Evolutionary conservation across 2,329 filamentous ascomycete genomes (phyloP), one percentile per base, ranked within the genome.

Genomic region (Sclerotinia subarctica): DNA sequence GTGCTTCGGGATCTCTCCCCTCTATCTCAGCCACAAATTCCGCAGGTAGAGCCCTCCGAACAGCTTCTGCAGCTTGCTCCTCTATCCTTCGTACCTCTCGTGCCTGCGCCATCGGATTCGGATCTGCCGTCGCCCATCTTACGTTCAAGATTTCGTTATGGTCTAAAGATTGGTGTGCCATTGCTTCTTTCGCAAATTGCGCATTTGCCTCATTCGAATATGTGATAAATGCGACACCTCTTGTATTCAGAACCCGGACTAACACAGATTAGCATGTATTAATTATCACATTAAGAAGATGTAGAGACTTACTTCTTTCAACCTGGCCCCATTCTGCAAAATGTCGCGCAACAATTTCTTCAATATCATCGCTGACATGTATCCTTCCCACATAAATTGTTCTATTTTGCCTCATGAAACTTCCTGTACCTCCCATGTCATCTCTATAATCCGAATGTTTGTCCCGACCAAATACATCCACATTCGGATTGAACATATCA

Each of bases 311-410:
- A 81, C 77, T 89, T 56, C 95, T 87, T 78, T 98, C 94, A 62
- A 99, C 83, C 75, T 94, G 91, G 0, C 95, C 95, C 94, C 94
- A 99, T 84, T 99, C 95, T 32, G 93, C 90, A 77, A 98, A 97
- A 80, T 99, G 95, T 19, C 96, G 85, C 42, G 94, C 90, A 7
- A 98, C 94, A 47, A 98, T 87, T 80, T 99, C 95, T 78, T 99
- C 94, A 70, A 98, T 97, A 76, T 98, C 94, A 78, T 98, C 95
- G 17, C 90, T 94, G 47, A 97, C 94, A 78, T 97, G 93, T 78
- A 99, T 97, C 59, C 94, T 85, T 6, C 95, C 95, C 0, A 97
- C 87, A 75, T 99, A 99, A 7, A 99, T 83, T 0, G 95, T 99
- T 44, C 95, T 85, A 77, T 99, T 99, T 76, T 96, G 92, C 29